Evolutionary conservation across 2,329 filamentous ascomycete genomes (phyloP).

Genomic region (Hypomyces perniciosus): DNA sequence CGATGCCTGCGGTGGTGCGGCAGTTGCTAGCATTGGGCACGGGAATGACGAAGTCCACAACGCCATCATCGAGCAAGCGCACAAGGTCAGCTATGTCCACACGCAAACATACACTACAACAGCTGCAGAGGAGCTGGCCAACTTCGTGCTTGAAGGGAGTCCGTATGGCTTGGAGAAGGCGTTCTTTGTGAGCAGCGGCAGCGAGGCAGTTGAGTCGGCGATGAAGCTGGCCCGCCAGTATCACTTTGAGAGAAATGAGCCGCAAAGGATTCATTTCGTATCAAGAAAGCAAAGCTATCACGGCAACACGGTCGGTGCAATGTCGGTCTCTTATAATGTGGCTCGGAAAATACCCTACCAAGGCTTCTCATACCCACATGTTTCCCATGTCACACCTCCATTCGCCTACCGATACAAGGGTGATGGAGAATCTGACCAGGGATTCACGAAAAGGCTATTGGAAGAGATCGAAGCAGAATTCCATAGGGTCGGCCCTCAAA

Average conservation of each 20-base stretch:
- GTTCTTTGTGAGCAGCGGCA: slow-evolving; percentile 2
- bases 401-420: slow-evolving; percentile 25
- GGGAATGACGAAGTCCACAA: slow-evolving; percentile 48
- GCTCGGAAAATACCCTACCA: too few relatives aligned
- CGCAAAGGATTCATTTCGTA: slow-evolving; percentile 32
- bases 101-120: slow-evolving; percentile 20
- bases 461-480: slow-evolving; percentile 44
- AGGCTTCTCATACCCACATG: too few relatives aligned
- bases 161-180: slow-evolving; percentile 2
- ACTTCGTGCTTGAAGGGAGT: slow-evolving; percentile 16
- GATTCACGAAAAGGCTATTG: slow-evolving; percentile 35
- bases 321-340: too few relatives aligned
- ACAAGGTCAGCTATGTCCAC: slow-evolving; percentile 27
- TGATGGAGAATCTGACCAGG: slow-evolving; percentile 21
- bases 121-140: slow-evolving; percentile 24
- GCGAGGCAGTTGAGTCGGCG: slow-evolving; percentile 37
- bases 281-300: slow-evolving; percentile 35
- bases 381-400: too few relatives aligned
- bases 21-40: slow-evolving; percentile 60
- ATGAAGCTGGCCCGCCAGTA: slow-evolving; percentile 42
- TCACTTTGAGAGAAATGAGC: slow-evolving; percentile 29
- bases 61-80: slow-evolving; percentile 50
- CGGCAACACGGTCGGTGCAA: slow-evolving; percentile 21
- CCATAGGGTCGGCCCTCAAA: slow-evolving; percentile 37
- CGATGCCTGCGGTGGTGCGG: slow-evolving; percentile 20